A percentile compares a stretch with the other conserved stretches of the same genome.
These are phyloP conservation scores for Pochonia chlamydosporia DNA, from an alignment of 2,329 filamentous ascomycete genomes.

Conservation along the genomic window DNA sequence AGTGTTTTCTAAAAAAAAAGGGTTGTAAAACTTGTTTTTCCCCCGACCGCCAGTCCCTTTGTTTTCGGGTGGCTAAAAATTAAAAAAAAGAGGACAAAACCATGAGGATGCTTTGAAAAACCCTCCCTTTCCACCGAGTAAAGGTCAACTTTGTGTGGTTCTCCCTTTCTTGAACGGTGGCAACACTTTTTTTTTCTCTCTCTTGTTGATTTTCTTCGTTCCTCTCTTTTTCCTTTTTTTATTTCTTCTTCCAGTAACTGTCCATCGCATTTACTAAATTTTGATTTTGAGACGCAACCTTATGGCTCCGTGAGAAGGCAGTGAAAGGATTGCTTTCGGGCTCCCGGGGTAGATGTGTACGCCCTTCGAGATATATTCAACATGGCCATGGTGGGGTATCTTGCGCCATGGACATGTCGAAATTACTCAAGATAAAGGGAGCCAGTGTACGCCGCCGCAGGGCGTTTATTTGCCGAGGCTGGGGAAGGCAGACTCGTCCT, in stretches of 20 bases:
- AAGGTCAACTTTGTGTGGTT: conserved; percentile 27
- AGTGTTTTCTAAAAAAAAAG: not conserved
- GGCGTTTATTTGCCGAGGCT: conserved; percentile 49
- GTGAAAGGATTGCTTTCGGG: too few relatives aligned
- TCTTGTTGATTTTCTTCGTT: not conserved
- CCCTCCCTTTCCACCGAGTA: conserved; percentile 17
- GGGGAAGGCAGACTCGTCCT: conserved; percentile 54
- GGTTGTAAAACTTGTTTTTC: not conserved
- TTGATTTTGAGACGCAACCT: not conserved
- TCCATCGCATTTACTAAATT: not conserved
- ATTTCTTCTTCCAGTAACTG: not conserved
- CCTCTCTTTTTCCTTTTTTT: not conserved
- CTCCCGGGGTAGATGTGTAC: conserved; percentile 3
- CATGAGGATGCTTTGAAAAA: conserved; percentile 11
- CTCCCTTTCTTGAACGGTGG: conserved; percentile 12
- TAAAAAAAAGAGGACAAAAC: conserved; percentile 8
- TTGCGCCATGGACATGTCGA: conserved; percentile 8
- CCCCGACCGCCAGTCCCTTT: not conserved
- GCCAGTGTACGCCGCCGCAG: not conserved
- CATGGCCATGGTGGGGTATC: conserved; percentile 9
- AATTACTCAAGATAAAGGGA: not conserved
- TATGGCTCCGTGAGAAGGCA: not conserved
- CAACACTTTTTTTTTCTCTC: not conserved
- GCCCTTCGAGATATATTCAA: conserved; percentile 6
- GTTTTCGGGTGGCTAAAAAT: too few relatives aligned